These are phyloP conservation scores for Trichoderma reesei DNA, from an alignment of 495 filamentous ascomycete genomes.

Conservation along the genomic window DNA sequence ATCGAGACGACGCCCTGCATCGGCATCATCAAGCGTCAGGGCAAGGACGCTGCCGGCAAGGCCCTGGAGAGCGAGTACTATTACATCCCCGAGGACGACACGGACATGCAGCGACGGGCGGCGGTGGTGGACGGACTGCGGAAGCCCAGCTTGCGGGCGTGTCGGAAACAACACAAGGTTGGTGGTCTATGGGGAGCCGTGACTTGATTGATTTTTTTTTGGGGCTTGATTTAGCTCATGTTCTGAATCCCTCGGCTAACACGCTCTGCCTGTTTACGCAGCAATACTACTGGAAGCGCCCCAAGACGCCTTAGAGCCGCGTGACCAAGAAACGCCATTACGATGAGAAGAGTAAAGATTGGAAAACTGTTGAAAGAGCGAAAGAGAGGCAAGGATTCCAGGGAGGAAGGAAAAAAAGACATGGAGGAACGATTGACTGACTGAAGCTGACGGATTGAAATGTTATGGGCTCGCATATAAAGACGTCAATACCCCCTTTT, in stretches of 20 bases:
- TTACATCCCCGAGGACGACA: conserved; percentile 87
- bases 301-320: conserved; percentile 39
- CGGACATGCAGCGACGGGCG: conserved; percentile 64
- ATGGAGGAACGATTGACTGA: conserved; percentile 10
- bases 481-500: conserved; percentile 6
- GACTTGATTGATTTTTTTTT: conserved; percentile 10
- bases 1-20: conserved; percentile 66
- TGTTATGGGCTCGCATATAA: conserved; percentile 8
- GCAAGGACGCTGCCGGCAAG: conserved; percentile 95
- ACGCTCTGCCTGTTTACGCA: conserved; percentile 28
- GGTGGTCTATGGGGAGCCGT: no score
- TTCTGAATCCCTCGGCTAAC: conserved; percentile 12
- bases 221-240: conserved; percentile 1
- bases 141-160: conserved; percentile 78
- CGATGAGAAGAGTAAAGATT: neutral
- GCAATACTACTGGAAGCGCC: conserved; percentile 94
- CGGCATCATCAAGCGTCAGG: conserved; percentile 78
- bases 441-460: neutral
- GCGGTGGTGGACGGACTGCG: conserved; percentile 78
- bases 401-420: neutral
- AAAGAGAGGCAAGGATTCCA: no score
- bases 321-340: neutral
- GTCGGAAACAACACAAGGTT: conserved; percentile 95
- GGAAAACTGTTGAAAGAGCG: neutral
- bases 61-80: conserved; percentile 92